Conservation (phyloP, 352 stramenopile species). For the Phytophthora cryptogea region DNA sequence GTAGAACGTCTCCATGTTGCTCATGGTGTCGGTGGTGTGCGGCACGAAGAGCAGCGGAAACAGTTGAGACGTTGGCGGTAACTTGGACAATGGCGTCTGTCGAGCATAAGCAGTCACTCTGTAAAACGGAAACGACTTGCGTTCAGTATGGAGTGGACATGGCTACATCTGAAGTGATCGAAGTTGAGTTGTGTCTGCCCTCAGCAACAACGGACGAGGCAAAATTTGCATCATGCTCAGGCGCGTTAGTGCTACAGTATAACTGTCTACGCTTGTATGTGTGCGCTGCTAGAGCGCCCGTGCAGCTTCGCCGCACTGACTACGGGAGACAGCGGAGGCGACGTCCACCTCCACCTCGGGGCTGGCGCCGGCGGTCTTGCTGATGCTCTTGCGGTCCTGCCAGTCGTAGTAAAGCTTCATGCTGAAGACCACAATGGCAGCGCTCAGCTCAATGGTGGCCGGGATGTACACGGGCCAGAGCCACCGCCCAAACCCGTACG, state of each 20-base stretch:
- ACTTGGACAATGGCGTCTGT: conserved; percentile 1
- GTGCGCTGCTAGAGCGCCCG: not conserved
- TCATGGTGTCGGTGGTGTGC: conserved; percentile 8
- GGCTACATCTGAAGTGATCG: conserved; percentile 17
- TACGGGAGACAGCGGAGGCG: conserved; percentile 16
- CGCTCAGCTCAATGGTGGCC: conserved; percentile 44
- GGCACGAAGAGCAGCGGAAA: not conserved
- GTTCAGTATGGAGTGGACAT: conserved; percentile 7
- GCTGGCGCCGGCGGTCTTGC: conserved; percentile 26
- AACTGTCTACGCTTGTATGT: not conserved
- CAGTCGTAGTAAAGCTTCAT: conserved; percentile 57
- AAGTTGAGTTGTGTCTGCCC: conserved; percentile 29
- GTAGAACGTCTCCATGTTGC: conserved; percentile 38
- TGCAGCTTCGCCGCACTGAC: conserved; percentile 11
- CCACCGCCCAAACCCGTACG: conserved; percentile 49
- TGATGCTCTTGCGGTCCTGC: conserved; percentile 17
- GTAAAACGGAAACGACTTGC: conserved; percentile 3
- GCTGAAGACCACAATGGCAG: conserved; percentile 38
- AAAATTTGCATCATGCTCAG: not conserved
- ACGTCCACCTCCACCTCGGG: conserved; percentile 25
- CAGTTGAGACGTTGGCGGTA: not conserved
- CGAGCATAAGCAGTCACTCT: conserved; percentile 8
- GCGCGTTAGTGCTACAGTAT: not conserved
- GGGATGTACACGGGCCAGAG: conserved; percentile 68
- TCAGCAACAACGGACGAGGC: not conserved